A percentile compares a stretch with the other conserved stretches of the same genome.
Conservation (phyloP, 1,284 basidiomycete genomes). For the Cryptococcus sp. region DNA sequence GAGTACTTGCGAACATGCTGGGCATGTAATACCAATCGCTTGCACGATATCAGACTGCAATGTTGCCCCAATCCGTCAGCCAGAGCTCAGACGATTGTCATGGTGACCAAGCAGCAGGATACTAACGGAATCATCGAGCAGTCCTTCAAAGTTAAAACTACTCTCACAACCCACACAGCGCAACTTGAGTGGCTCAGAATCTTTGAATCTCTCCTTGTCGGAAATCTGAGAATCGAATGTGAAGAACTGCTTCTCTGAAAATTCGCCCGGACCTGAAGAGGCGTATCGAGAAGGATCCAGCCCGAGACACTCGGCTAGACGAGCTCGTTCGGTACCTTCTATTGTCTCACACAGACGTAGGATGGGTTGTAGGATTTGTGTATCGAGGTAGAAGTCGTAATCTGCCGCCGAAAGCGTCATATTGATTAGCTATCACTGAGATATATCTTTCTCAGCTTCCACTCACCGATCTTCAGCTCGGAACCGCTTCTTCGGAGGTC, state of each 20-base stretch:
- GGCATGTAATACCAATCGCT: slow-evolving; percentile 59
- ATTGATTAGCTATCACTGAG: background rate
- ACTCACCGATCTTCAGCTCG: slow-evolving; percentile 70
- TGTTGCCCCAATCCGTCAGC: slow-evolving; percentile 3
- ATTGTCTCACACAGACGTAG: slow-evolving; percentile 95
- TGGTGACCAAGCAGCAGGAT: background rate
- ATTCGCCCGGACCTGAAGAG: slow-evolving; percentile 54
- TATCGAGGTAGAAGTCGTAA: slow-evolving; percentile 86
- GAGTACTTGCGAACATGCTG: slow-evolving; percentile 62
- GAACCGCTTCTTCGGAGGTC: slow-evolving; percentile 73
- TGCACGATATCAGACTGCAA: slow-evolving; percentile 46
- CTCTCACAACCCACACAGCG: slow-evolving; percentile 73
- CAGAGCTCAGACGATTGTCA: slow-evolving; percentile 6
- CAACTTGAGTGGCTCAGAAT: slow-evolving; percentile 68
- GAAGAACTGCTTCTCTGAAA: slow-evolving; percentile 70
- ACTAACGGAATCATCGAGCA: slow-evolving; percentile 50
- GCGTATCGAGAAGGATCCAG: slow-evolving; percentile 82
- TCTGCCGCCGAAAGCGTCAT: slow-evolving; percentile 57
- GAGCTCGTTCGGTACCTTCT: slow-evolving; percentile 87
- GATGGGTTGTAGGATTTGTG: slow-evolving; percentile 91
- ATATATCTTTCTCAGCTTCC: background rate
- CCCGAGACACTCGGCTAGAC: slow-evolving; percentile 91
- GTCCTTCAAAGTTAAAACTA: slow-evolving; percentile 64
- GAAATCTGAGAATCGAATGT: slow-evolving; percentile 88
- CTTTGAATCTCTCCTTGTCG: slow-evolving; percentile 81